Conservation (phyloP, 2,329 filamentous ascomycete genomes). For the Sclerotinia subarctica region DNA sequence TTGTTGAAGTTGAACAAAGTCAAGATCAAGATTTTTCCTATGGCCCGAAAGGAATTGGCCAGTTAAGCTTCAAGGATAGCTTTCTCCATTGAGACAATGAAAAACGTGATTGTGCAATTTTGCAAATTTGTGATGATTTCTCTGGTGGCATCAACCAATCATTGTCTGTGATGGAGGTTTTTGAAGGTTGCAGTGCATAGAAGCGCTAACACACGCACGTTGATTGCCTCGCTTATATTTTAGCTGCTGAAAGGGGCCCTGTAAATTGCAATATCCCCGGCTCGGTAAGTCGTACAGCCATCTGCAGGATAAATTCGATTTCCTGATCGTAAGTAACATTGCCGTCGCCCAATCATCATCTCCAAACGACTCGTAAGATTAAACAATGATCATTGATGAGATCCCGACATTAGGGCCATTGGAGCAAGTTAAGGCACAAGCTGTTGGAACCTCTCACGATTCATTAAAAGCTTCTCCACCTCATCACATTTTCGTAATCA, state of each 20-base stretch:
- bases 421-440: neutral
- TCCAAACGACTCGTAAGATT: neutral
- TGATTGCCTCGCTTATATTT: constrained; percentile 18
- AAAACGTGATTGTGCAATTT: constrained; percentile 16
- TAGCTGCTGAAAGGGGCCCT: constrained; percentile 13
- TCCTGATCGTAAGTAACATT: neutral
- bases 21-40: constrained; percentile 16
- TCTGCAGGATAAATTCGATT: constrained; percentile 12
- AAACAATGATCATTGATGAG: neutral
- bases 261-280: constrained; percentile 7
- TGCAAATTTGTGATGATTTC: constrained; percentile 8
- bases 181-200: constrained; percentile 7
- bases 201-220: constrained; percentile 20
- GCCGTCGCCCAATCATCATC: constrained; percentile 7
- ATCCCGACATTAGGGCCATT: constrained; percentile 15
- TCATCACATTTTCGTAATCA: constrained; percentile 1
- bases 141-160: constrained; percentile 11
- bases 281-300: constrained; percentile 5
- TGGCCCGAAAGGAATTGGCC: constrained; percentile 15
- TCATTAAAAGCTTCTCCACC: neutral
- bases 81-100: constrained; percentile 11
- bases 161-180: neutral
- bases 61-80: constrained; percentile 11
- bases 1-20: constrained; percentile 9
- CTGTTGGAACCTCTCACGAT: constrained; percentile 13